Evolutionary conservation across 2,329 filamentous ascomycete species (phyloP).

Genomic region (Colletotrichum sp.): DNA sequence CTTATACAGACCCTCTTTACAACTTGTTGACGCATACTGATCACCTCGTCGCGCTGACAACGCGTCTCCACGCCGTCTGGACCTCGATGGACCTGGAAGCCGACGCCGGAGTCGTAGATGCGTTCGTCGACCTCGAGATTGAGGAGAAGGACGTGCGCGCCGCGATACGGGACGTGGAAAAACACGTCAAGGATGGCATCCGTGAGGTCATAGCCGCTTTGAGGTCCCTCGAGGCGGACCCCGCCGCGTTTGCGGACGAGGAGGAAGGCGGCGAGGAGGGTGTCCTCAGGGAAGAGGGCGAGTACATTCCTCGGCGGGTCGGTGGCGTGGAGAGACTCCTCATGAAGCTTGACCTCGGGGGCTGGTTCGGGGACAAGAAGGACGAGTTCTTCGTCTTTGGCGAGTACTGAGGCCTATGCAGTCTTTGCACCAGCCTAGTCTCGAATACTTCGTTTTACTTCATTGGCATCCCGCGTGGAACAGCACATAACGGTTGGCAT

Average conservation of each 20-base stretch:
- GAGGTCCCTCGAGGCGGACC: conserved; percentile 48
- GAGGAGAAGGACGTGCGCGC: conserved; percentile 74
- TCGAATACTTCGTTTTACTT: background rate
- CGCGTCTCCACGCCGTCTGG: conserved; percentile 78
- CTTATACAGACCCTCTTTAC: conserved; percentile 70
- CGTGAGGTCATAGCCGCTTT: conserved; percentile 67
- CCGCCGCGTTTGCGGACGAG: conserved; percentile 48
- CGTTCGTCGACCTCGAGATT: conserved; percentile 70
- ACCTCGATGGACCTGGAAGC: conserved; percentile 79
- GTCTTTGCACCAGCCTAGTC: too few relatives aligned
- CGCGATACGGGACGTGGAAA: conserved; percentile 69
- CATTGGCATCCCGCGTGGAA: background rate
- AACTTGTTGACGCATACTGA: conserved; percentile 77
- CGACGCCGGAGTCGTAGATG: conserved; percentile 82
- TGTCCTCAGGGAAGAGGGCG: conserved; percentile 44
- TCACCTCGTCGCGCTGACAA: conserved; percentile 77
- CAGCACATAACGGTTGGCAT: background rate
- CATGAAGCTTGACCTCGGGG: conserved; percentile 86
- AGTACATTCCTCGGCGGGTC: conserved; percentile 73
- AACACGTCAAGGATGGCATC: conserved; percentile 69
- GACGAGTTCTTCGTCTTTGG: conserved; percentile 16
- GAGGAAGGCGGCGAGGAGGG: conserved; percentile 35
- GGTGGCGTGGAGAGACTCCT: conserved; percentile 84
- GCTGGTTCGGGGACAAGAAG: conserved; percentile 52
- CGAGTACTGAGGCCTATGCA: background rate